These are phyloP conservation scores for Sonneratia caseolaris DNA, from an alignment of 345 rosid genomes.

Conservation along the genomic window DNA sequence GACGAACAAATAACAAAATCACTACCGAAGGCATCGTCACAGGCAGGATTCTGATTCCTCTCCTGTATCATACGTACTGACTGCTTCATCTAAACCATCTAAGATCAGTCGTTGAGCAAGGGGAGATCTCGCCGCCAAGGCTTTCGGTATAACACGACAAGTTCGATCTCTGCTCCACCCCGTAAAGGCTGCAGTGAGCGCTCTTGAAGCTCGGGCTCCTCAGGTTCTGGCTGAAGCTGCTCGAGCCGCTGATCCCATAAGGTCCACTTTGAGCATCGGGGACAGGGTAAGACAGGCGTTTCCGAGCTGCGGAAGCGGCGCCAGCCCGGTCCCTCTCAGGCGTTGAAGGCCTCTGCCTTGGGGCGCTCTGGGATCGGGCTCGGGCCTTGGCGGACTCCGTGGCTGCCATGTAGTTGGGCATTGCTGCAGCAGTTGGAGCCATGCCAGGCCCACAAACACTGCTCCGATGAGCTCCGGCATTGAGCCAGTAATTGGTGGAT, in stretches of 20 bases:
- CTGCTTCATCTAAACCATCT: conserved; percentile 47
- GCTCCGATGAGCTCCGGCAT: conserved; percentile 14
- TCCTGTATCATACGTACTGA: neutral
- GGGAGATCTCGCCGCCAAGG: conserved; percentile 54
- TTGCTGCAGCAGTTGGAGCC: conserved; percentile 8
- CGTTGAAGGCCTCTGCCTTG: conserved; percentile 51
- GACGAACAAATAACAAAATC: neutral
- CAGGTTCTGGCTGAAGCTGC: conserved; percentile 21
- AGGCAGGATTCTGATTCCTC: too few relatives aligned
- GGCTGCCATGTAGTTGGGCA: conserved; percentile 80
- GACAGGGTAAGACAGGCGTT: conserved; percentile 53
- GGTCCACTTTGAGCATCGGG: conserved; percentile 20
- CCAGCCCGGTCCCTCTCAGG: conserved; percentile 32
- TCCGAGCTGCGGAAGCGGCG: conserved; percentile 31
- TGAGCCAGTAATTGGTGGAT: conserved; percentile 11
- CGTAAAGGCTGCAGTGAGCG: conserved; percentile 34
- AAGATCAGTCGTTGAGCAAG: conserved; percentile 52
- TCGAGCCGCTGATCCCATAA: conserved; percentile 4
- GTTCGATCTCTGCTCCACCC: conserved; percentile 33
- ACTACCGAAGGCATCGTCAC: neutral
- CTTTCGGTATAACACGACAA: conserved; percentile 40
- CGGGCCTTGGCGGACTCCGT: conserved; percentile 84
- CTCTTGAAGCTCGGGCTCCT: conserved; percentile 76
- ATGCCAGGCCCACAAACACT: conserved; percentile 18
- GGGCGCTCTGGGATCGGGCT: conserved; percentile 66